These are phyloP conservation scores for Talaromyces stipitatus DNA, from an alignment of 495 filamentous ascomycete species.

Conservation along the genomic window DNA sequence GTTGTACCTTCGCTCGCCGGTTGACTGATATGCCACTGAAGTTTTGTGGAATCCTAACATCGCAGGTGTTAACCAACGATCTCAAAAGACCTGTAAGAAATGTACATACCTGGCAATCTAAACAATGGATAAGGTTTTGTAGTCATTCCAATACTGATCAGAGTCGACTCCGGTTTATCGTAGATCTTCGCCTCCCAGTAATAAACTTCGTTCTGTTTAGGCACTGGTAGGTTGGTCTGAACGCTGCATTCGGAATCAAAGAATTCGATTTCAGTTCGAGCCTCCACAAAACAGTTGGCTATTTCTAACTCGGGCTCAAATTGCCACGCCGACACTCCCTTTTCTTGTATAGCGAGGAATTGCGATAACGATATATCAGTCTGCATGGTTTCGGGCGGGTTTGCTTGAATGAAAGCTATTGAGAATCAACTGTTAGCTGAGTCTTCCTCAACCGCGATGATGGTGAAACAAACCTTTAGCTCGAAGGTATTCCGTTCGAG, in stretches of 20 bases:
- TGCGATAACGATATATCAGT: constrained; percentile 97
- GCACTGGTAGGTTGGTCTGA: constrained; percentile 91
- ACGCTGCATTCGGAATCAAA: constrained; percentile 97
- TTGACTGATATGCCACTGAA: constrained; percentile 84
- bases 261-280: constrained; percentile 93
- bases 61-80: background rate
- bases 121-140: constrained; percentile 97
- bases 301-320: constrained; percentile 98
- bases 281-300: constrained; percentile 98
- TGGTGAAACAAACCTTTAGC: constrained; percentile 69
- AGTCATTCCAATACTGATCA: constrained; percentile 82
- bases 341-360: constrained; percentile 96
- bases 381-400: constrained; percentile 89
- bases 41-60: constrained; percentile 78
- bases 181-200: constrained; percentile 99
- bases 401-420: constrained; percentile 84
- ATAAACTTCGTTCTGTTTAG: constrained; percentile 98
- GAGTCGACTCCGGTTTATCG: constrained; percentile 84
- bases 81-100: background rate
- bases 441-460: background rate
- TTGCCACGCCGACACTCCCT: constrained; percentile 97
- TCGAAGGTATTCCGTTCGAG: constrained; percentile 80
- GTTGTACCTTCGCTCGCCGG: constrained; percentile 78
- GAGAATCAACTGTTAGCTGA: constrained; percentile 9
- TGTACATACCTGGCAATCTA: constrained; percentile 70